Conservation (phyloP, 306 rosid genomes). For the Inga leiocalycina region DNA sequence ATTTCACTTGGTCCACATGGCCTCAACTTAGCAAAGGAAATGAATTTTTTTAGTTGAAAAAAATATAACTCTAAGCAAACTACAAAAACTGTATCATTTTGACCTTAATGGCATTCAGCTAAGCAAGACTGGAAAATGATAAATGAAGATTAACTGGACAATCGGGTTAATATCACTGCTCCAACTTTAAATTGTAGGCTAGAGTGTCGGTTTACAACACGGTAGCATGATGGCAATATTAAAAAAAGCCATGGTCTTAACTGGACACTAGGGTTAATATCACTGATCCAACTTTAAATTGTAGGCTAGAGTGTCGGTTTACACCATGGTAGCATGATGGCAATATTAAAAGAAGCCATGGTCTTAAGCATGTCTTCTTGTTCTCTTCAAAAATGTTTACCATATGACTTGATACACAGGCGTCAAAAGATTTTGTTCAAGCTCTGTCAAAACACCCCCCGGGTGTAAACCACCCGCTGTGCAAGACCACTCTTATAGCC, state of each 20-base stretch:
- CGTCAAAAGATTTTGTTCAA: not conserved
- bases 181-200: not conserved
- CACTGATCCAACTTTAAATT: slow-evolving; percentile 1
- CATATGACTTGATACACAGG: not conserved
- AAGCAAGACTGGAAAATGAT: not conserved
- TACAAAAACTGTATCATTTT: not conserved
- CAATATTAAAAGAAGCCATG: slow-evolving; percentile 12
- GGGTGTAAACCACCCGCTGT: not conserved
- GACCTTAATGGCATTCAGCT: slow-evolving; percentile 9
- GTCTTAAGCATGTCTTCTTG: slow-evolving; percentile 3
- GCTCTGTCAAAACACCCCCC: not conserved
- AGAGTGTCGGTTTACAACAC: not conserved
- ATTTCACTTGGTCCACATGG: not conserved
- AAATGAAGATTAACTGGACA: not conserved
- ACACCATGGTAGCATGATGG: not conserved
- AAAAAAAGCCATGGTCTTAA: slow-evolving; percentile 1
- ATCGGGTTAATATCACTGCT: not conserved
- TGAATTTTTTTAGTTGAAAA: not conserved
- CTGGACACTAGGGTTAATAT: not conserved
- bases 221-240: slow-evolving; percentile 20
- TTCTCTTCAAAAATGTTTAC: not conserved
- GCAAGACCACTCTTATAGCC: slow-evolving; percentile 13
- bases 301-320: not conserved
- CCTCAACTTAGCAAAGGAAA: not conserved
- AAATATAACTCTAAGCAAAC: not conserved